phyloP scores from a whole-genome alignment of 106 monocot species.

The Acorus gramineus region DNA sequence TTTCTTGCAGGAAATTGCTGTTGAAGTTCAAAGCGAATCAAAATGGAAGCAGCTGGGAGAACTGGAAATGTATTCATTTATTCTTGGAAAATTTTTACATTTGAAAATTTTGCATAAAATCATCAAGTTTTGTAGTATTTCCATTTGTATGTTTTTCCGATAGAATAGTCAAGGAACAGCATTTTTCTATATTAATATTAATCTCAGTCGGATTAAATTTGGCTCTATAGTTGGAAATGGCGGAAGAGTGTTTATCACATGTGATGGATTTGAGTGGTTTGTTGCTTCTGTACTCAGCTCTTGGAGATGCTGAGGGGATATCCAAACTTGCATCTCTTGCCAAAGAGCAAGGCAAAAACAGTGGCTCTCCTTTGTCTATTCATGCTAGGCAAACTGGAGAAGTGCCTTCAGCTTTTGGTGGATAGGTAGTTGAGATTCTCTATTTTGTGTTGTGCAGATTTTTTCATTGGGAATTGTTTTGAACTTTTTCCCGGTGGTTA shows the following conservation, averaged over 20 bases:
- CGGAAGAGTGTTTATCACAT: slow-evolving; percentile 71
- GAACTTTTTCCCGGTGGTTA: no score
- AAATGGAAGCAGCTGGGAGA: slow-evolving; percentile 97
- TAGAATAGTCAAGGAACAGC: no score
- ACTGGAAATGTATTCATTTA: slow-evolving; percentile 65
- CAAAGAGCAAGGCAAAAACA: slow-evolving; percentile 88
- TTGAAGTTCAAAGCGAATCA: slow-evolving; percentile 86
- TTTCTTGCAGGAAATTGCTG: slow-evolving; percentile 58
- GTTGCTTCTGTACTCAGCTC: slow-evolving; percentile 73
- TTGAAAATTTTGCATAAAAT: no score
- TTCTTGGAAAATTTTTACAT: background rate
- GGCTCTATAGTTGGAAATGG: slow-evolving; percentile 65
- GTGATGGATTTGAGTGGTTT: slow-evolving; percentile 91
- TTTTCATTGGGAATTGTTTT: no score
- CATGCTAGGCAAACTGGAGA: slow-evolving; percentile 82
- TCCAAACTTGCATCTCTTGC: slow-evolving; percentile 69
- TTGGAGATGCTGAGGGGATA: slow-evolving; percentile 86
- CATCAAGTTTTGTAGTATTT: no score
- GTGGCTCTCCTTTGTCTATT: slow-evolving; percentile 94
- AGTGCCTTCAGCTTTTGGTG: slow-evolving; percentile 73
- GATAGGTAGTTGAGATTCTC: slow-evolving; percentile 39
- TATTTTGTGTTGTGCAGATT: slow-evolving; percentile 27
- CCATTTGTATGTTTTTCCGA: no score
- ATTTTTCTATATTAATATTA: no score
- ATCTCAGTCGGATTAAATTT: no score